A percentile compares a stretch with the other conserved stretches of the same genome.
Conservation (phyloP, 306 rosid species). For the Quillaja saponaria region DNA sequence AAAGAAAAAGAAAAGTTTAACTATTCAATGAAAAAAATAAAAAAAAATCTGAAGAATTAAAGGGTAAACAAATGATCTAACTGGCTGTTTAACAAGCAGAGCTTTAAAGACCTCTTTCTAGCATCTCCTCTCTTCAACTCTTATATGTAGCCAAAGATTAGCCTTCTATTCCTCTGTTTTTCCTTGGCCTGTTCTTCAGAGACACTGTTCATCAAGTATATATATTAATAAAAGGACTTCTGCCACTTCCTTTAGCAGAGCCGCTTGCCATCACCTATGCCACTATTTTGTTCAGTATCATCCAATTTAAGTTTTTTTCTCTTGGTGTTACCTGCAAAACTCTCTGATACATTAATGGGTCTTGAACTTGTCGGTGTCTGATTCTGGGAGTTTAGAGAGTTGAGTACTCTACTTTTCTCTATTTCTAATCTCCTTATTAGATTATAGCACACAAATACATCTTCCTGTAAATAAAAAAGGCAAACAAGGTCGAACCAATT, state of each 20-base stretch:
- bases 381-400: conserved; percentile 32
- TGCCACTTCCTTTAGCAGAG: conserved; percentile 30
- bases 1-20: conserved; percentile 5
- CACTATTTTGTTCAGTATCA: conserved; percentile 30
- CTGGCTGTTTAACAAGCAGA: conserved; percentile 37
- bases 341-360: conserved; percentile 32
- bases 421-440: conserved; percentile 49
- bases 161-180: conserved; percentile 18
- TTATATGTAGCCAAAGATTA: conserved; percentile 33
- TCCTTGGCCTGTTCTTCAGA: conserved; percentile 28
- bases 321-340: conserved; percentile 42
- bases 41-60: conserved; percentile 6
- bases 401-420: conserved; percentile 38
- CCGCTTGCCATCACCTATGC: conserved; percentile 41
- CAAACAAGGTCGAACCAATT: not conserved
- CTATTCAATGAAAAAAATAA: conserved; percentile 7
- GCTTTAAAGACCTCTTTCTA: conserved; percentile 32
- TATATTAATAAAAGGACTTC: conserved; percentile 24
- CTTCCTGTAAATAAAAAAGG: conserved; percentile 44
- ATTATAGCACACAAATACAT: conserved; percentile 49
- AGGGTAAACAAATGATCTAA: conserved; percentile 29
- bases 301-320: conserved; percentile 57
- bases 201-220: conserved; percentile 24
- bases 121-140: conserved; percentile 40
- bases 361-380: conserved; percentile 30